Evolutionary conservation across 129 eudicot genomes (phyloP).

Genomic region (Flaveria robusta): DNA sequence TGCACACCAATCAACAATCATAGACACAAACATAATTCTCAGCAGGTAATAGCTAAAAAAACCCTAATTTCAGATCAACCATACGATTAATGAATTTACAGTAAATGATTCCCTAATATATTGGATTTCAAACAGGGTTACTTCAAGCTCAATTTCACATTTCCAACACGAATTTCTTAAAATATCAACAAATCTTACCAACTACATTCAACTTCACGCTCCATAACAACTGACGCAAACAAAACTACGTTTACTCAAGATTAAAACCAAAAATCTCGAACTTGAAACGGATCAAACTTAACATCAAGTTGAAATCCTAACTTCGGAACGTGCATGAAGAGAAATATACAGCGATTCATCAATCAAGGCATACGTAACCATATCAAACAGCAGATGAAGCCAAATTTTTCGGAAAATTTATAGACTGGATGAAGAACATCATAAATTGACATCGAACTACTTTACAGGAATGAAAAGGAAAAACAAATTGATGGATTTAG

Average conservation of each 20-base stretch:
- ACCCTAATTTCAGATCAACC: conserved; percentile 36
- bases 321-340: neutral
- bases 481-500: neutral
- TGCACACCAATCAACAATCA: conserved; percentile 16
- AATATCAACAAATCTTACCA: neutral
- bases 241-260: neutral
- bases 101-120: neutral
- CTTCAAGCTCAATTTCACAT: conserved; percentile 21
- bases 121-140: neutral
- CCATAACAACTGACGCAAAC: conserved; percentile 15
- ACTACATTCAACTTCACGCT: conserved; percentile 2
- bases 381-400: neutral
- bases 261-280: neutral
- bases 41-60: neutral
- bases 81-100: neutral
- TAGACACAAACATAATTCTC: neutral
- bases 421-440: neutral
- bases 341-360: neutral
- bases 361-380: neutral
- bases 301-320: neutral
- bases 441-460: conserved; percentile 3
- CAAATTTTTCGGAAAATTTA: neutral
- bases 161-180: neutral
- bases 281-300: neutral
- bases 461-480: neutral